Base-by-base conservation (phyloP, 2,329 filamentous ascomycete genomes). In the Tolypocladium guangdongense region DNA sequence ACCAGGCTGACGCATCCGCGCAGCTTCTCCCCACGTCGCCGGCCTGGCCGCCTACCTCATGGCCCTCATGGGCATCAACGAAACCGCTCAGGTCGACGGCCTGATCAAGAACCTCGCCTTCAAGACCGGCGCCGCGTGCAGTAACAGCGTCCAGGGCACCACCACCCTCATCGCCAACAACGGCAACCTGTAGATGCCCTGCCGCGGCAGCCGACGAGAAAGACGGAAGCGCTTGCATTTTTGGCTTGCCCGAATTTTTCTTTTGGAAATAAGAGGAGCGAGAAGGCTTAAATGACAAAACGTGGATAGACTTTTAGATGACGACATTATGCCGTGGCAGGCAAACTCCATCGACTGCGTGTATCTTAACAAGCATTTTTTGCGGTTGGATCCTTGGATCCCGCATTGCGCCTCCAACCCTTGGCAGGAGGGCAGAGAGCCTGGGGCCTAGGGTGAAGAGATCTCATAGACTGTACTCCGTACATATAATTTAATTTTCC, bases 21-120 rank as follows among this genome's bases (percentile, higher is more conserved):
- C 27, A 70, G 83, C 85, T 30, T 77, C 78, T 14, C 85, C 85
- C 1, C 84, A 87, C 64, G 76, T 88, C 52, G 78, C 81, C 49
- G 86, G 86, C 49, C 72, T 88, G 4, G 82, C 81, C 16, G 83
- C 83, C 32, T 88, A 88, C 68, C 70, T 88, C 35, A 82, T 88
- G 71, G 62, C 70, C 51, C 73, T 82, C 52, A 77, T 82, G 68
- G 61, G 66, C 52, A 66, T 83, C 56, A 71, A 66, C 8, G 67
- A 68, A 49, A 58, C 66, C n/a, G 54, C 8, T 3, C 27, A 63
- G 30, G 71, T 78, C 27, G 68, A 64, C 41, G 68, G 62, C 14
- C 74, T 82, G 53, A 76, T 85, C 63, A 77, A 76, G 69, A 64
- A 69, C 56, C 74, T 85, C 30, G 81, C 79, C 45, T 59, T 60